Percentiles rank a stretch among this genome's conserved stretches.
phyloP scores from a whole-genome alignment of 2,329 filamentous ascomycete genomes.

The Pseudogymnoascus sp. region DNA sequence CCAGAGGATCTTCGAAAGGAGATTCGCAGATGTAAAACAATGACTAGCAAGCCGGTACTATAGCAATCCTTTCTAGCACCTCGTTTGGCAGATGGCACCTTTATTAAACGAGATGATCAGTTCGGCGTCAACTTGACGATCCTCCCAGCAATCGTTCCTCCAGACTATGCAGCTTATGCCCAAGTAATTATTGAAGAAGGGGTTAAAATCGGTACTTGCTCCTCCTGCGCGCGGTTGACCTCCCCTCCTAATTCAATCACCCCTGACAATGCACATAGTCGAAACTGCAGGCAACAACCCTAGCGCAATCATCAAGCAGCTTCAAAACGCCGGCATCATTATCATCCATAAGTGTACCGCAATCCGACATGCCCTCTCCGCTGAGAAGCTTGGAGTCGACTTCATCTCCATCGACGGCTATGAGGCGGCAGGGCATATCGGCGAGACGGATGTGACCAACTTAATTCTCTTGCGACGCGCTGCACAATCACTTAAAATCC shows the following conservation, averaged over 20 bases:
- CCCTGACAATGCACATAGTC: constrained; percentile 38
- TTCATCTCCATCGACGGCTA: constrained; percentile 92
- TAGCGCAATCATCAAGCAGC: constrained; percentile 73
- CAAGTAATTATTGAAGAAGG: constrained; percentile 86
- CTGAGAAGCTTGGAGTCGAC: constrained; percentile 84
- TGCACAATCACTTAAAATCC: constrained; percentile 50
- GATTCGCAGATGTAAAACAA: constrained; percentile 69
- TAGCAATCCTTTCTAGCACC: neutral
- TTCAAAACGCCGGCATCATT: constrained; percentile 68
- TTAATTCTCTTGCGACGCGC: constrained; percentile 76
- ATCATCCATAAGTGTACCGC: constrained; percentile 94
- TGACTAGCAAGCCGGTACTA: constrained; percentile 54
- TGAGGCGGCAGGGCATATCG: constrained; percentile 81
- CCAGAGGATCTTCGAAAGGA: constrained; percentile 83
- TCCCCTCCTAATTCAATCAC: neutral
- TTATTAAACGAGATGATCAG: neutral
- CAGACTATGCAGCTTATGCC: constrained; percentile 81
- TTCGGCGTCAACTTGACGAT: constrained; percentile 92
- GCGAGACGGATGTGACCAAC: constrained; percentile 75
- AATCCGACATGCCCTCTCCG: constrained; percentile 78
- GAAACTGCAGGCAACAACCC: constrained; percentile 84
- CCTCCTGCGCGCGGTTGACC: constrained; percentile 29
- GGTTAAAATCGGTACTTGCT: constrained; percentile 47
- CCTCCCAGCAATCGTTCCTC: constrained; percentile 75
- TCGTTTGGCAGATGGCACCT: neutral